Base-by-base conservation (phyloP, 2,329 filamentous ascomycete genomes). In the Eutypella sp. region DNA sequence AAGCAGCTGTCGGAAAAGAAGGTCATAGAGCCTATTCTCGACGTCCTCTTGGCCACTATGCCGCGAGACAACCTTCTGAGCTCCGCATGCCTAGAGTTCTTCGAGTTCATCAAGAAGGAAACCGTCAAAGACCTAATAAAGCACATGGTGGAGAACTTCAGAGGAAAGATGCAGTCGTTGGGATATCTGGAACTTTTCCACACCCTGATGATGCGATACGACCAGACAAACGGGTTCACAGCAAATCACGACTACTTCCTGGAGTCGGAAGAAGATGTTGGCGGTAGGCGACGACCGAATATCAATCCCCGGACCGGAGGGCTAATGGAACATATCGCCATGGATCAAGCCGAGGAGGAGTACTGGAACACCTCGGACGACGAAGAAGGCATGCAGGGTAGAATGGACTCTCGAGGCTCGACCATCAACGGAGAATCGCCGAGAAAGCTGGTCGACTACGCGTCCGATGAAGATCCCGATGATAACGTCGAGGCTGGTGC, bases 301-400 rank as follows among this genome's bases (percentile, higher is more conserved):
- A 64, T 68, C 3, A 71, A 72, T 44, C 57, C 68, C 50, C 85
- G 86, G 65, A 80, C 57, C 5, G 59, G 82, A 53, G 83, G 80
- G 16, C 59, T 75, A 38, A 78, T 95, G 63, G 89, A 89, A 60
- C 90, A 95, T 44, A 65, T 80, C 9, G 52, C 66, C 1, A 78
- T 91, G 60, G 92, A 96, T 61, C 77, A 84, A 5, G 82, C 85
- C 10, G 89, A 96, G 64, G 92, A 96, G 58, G 89, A 92, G 37
- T 99, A 97, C 66, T 97, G 95, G 78, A 92, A 95, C 58, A 82
- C 80, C 0, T 89, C 87, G 1, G 91, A 96, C 56, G 88, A 93
- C 40, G 86, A 91, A 48, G 90, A 96, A 6, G 88, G 89, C 44
- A 55, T 66, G 56, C 63, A 68, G 51, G 53, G 58, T 53, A 57